Conservation (phyloP, 2,329 filamentous ascomycete species). For the Venturia pyrina region DNA sequence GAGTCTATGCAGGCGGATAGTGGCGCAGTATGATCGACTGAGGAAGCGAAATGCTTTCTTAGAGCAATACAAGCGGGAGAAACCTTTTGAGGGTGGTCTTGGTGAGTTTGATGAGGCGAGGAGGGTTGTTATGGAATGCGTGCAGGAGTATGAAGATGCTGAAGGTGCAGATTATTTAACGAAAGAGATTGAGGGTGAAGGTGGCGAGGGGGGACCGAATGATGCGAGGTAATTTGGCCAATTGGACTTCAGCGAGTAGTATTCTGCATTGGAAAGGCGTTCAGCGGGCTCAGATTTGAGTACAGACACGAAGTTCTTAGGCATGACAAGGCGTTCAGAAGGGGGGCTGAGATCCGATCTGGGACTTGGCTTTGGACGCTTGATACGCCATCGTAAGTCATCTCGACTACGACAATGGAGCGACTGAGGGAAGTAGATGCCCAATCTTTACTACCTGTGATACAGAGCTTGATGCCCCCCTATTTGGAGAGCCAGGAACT, state of each 20-base stretch:
- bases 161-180: constrained; percentile 85
- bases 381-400: background rate
- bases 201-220: background rate
- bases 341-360: background rate
- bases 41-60: constrained; percentile 95
- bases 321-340: background rate
- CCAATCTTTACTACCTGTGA: background rate
- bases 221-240: background rate
- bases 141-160: constrained; percentile 91
- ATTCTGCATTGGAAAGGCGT: background rate
- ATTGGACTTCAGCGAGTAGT: background rate
- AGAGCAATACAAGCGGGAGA: constrained; percentile 91
- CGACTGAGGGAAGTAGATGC: background rate
- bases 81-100: constrained; percentile 82
- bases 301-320: background rate
- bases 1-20: constrained; percentile 90
- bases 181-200: constrained; percentile 41
- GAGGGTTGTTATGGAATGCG: constrained; percentile 82
- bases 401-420: background rate
- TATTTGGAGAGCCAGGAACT: too few relatives aligned
- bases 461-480: background rate
- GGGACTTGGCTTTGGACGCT: background rate
- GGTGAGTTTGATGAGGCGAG: constrained; percentile 92
- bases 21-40: constrained; percentile 86
- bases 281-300: background rate